These are phyloP conservation scores for Trametes sp. DNA, from an alignment of 1,284 basidiomycete species.

Conservation along the genomic window DNA sequence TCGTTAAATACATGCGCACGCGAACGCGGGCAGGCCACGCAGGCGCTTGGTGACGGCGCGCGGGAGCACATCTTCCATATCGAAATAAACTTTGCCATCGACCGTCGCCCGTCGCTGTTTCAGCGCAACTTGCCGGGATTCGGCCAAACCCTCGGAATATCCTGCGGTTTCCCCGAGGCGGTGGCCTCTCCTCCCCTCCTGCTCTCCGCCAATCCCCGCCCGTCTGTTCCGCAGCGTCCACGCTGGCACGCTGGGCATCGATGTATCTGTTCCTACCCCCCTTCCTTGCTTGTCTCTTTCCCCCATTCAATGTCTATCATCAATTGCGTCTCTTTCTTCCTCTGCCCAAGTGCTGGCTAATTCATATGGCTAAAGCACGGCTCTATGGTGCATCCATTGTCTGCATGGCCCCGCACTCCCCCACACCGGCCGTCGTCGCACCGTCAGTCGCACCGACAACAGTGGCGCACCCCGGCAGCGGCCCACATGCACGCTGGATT, in stretches of 20 bases:
- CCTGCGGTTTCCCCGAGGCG: conserved; percentile 25
- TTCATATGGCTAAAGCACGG: neutral
- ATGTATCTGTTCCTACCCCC: neutral
- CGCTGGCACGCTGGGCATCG: neutral
- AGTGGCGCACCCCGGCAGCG: conserved; percentile 9
- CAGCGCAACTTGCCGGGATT: conserved; percentile 31
- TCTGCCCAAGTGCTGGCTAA: neutral
- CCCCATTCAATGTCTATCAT: conserved; percentile 8
- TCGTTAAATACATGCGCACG: conserved; percentile 30
- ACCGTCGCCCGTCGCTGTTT: conserved; percentile 25
- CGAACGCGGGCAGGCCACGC: conserved; percentile 24
- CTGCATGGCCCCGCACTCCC: neutral
- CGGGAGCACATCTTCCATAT: conserved; percentile 23
- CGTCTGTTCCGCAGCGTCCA: conserved; percentile 1
- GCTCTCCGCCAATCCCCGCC: conserved; percentile 8
- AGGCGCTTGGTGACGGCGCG: conserved; percentile 1
- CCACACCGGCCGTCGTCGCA: conserved; percentile 6
- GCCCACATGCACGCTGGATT: conserved; percentile 16
- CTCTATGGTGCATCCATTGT: neutral
- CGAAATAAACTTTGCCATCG: conserved; percentile 33
- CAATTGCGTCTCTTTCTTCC: conserved; percentile 3
- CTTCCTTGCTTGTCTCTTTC: neutral
- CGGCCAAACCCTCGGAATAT: conserved; percentile 28
- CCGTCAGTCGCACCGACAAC: conserved; percentile 12
- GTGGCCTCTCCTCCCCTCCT: neutral